Evolutionary conservation across 2,329 filamentous ascomycete species (phyloP), one percentile per base, ranked within the genome.

Genomic region (Ophiosphaerella korrae): DNA sequence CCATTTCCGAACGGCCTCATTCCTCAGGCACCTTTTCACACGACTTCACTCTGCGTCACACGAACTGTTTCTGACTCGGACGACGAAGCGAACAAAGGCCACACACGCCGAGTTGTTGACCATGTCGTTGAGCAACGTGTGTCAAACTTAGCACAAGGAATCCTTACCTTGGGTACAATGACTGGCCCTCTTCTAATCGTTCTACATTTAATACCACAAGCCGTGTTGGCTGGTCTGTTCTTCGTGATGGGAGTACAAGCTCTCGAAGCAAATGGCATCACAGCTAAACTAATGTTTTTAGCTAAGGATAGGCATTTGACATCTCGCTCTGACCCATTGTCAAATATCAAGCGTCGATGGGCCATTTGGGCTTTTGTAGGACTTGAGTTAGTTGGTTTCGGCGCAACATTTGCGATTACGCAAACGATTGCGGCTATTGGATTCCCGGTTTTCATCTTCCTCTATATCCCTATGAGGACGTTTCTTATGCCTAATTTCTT

Each of bases 21-120:
- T n/a, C 82, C 82, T 0, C 81, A 84, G 72, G 83, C 82, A 5
- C 82, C 82, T 0, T 82, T 84, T 14, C 83, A 85, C 62, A 85
- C 82, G 2, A 82, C 82, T 55, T 79, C 78, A 0, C 72, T 83
- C 12, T 75, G 73, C 53, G 58, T 80, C 48, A 74, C 71, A 0
- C 67, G 64, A 41, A 74, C 74, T 13, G 67, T 77, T 13, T 62
- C 66, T 29, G 65, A 76, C 36, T 73, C 74, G 0, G 72, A 77
- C 39, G 75, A 75, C 14, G 73, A 75, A 69, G 45, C 51, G 3
- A 64, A 76, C 73, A 57, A 80, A 78, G 52, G 73, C 72, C 54
- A 75, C 69, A 70, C 76, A 0, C 62, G 56, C 8, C 72, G 79
- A 44, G 64, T 73, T 12, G 77, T 79, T 5, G 75, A 75, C 31